These are phyloP conservation scores for Fusarium sp. DNA, from an alignment of 2,329 filamentous ascomycete species.

Conservation along the genomic window DNA sequence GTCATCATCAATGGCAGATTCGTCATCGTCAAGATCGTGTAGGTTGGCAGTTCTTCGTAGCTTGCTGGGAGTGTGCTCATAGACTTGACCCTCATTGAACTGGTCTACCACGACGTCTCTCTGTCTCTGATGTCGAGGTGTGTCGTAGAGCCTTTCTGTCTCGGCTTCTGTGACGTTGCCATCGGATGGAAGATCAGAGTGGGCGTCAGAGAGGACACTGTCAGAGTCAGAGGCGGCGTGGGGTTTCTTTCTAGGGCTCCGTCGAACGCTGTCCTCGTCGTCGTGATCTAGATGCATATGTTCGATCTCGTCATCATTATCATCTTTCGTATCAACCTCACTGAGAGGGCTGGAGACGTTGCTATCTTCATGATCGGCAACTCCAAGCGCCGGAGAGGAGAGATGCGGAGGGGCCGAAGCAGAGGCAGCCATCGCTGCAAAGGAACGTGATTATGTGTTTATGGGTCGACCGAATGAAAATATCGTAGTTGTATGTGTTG, in stretches of 20 bases:
- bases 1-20: slow-evolving; percentile 57
- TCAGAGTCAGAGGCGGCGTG: slow-evolving; percentile 58
- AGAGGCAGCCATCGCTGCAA: slow-evolving; percentile 62
- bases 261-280: slow-evolving; percentile 47
- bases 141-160: slow-evolving; percentile 91
- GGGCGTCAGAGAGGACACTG: slow-evolving; percentile 67
- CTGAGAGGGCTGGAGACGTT: slow-evolving; percentile 90
- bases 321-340: slow-evolving; percentile 86
- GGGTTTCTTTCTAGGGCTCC: slow-evolving; percentile 42
- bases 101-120: slow-evolving; percentile 70
- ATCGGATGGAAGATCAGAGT: slow-evolving; percentile 54
- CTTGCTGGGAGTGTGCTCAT: slow-evolving; percentile 81
- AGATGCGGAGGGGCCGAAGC: slow-evolving; percentile 62
- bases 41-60: slow-evolving; percentile 64
- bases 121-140: slow-evolving; percentile 75
- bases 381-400: slow-evolving; percentile 53
- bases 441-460: slow-evolving; percentile 30
- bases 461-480: slow-evolving; percentile 15
- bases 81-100: slow-evolving; percentile 64
- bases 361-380: slow-evolving; percentile 69
- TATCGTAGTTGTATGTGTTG: not conserved
- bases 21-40: slow-evolving; percentile 53
- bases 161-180: slow-evolving; percentile 84
- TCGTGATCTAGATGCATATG: slow-evolving; percentile 62
- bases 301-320: slow-evolving; percentile 75